Conservation (phyloP, 1,284 basidiomycete species). For the Farysia itapuensis region DNA sequence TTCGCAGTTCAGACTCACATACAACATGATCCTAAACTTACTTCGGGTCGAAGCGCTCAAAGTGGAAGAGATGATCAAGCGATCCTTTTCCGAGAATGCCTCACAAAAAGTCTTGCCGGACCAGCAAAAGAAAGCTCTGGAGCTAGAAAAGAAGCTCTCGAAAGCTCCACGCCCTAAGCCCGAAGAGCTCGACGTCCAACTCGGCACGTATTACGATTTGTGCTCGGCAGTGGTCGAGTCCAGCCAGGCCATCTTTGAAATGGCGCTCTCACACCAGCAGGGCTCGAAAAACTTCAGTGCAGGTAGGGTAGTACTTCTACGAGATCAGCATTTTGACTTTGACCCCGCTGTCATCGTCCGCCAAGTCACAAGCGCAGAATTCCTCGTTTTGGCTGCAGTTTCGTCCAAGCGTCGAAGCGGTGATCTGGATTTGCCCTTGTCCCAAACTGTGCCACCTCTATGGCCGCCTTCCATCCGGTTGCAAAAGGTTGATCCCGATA, state of each 20-base stretch:
- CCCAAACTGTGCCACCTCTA: conserved; percentile 6
- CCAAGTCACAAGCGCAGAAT: conserved; percentile 66
- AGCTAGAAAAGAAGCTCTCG: conserved; percentile 71
- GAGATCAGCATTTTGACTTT: conserved; percentile 71
- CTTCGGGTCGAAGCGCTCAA: conserved; percentile 91
- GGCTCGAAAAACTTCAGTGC: conserved; percentile 71
- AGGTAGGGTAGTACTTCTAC: conserved; percentile 81
- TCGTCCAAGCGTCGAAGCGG: conserved; percentile 65
- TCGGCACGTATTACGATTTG: conserved; percentile 77
- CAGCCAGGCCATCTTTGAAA: conserved; percentile 71
- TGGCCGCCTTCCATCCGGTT: conserved; percentile 17
- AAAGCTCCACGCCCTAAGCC: conserved; percentile 69
- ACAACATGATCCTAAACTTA: conserved; percentile 98
- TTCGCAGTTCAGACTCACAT: conserved; percentile 96
- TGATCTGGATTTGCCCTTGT: conserved; percentile 1
- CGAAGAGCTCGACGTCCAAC: conserved; percentile 66
- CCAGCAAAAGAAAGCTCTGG: conserved; percentile 79
- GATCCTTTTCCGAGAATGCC: conserved; percentile 97
- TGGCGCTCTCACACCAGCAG: conserved; percentile 69
- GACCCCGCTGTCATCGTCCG: conserved; percentile 78
- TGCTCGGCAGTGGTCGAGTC: conserved; percentile 69
- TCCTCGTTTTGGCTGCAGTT: conserved; percentile 75
- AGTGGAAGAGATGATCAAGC: conserved; percentile 99
- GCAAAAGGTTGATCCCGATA: background rate
- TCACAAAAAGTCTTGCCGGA: conserved; percentile 89